Evolutionary conservation across 1,284 basidiomycete species (phyloP), one percentile per base, ranked within the genome.

Genomic region (Coniferiporia sulphurascens): DNA sequence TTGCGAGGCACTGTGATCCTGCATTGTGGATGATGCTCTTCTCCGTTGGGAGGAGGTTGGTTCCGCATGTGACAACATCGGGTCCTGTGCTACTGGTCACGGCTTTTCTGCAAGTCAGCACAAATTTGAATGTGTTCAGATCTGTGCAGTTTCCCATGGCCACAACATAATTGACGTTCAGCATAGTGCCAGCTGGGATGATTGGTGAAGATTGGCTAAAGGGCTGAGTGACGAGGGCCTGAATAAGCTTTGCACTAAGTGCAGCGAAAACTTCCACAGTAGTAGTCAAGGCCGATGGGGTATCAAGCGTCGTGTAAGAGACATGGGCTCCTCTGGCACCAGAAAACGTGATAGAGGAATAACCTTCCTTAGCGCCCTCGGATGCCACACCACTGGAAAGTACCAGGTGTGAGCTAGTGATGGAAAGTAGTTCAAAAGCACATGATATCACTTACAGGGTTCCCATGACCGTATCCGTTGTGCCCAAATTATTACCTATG

Each of bases 271-370:
- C 69, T 54, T 70, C 65, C 10, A 78, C 75, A 5, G 78, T 71
- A 17, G 68, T 58, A 36, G 76, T 74, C 12, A 73, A 71, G 17
- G 67, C 36, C 19, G 66, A 70, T 9, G 76, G 72, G 21, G 68
- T 66, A 41, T 65, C 52, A 62, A 82, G 75, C 4, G 74, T 76
- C 1, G 78, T 79, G 69, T 75, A 82, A 13, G 78, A 76, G n/a
- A 77, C 74, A 53, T 75, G 70, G 0, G 75, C 70, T 17, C 70
- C 74, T 19, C 72, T 71, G 21, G 65, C 64, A 10, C 76, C 79
- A n/a, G 78, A 80, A 70, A 82, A 80, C 1, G 80, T 78, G 54
- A 78, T 70, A 10, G 80, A 73, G 4, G 81, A 80, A 71, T 81
- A 70, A 32, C 78, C 78, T 65, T 78, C 72, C 22, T 73, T 66